Evolutionary conservation across 2,329 filamentous ascomycete species (phyloP).

Genomic region (Biscogniauxia sp.): DNA sequence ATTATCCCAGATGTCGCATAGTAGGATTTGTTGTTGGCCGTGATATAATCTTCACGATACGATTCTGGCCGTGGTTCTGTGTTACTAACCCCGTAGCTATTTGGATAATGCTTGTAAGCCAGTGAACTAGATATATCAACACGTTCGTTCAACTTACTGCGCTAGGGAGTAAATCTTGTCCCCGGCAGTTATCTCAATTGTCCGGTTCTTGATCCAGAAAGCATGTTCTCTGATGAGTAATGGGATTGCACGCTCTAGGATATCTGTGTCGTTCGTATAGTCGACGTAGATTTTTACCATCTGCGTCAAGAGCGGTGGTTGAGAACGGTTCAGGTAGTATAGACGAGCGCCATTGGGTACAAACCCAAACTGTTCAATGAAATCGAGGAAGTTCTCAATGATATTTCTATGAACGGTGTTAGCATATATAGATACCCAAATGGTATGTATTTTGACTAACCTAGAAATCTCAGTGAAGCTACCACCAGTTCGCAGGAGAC

Average conservation of each 20-base stretch:
- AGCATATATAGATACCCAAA: not conserved
- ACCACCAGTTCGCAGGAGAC: constrained; percentile 62
- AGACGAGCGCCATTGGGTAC: constrained; percentile 66
- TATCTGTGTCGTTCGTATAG: constrained; percentile 60
- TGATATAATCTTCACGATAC: constrained; percentile 63
- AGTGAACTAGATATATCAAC: not conserved
- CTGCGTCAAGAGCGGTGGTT: constrained; percentile 63
- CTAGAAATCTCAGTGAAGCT: constrained; percentile 61
- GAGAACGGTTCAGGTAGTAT: constrained; percentile 68
- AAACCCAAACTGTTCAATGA: constrained; percentile 63
- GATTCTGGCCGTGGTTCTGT: constrained; percentile 67
- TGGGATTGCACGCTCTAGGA: constrained; percentile 60
- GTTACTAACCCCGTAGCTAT: constrained; percentile 58
- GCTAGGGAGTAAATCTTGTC: constrained; percentile 54
- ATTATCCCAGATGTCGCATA: constrained; percentile 56
- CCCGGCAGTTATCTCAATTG: constrained; percentile 47
- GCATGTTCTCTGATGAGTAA: constrained; percentile 62
- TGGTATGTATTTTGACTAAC: constrained; percentile 12
- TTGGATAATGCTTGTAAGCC: not conserved
- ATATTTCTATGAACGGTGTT: constrained; percentile 45
- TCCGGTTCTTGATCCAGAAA: constrained; percentile 62
- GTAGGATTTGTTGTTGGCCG: constrained; percentile 64
- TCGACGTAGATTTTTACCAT: constrained; percentile 66
- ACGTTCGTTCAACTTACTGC: constrained; percentile 38
- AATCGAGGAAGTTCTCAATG: constrained; percentile 68